Base-by-base conservation (phyloP, 192 early-diverging fungal genomes). In the Backusella australiensis region DNA sequence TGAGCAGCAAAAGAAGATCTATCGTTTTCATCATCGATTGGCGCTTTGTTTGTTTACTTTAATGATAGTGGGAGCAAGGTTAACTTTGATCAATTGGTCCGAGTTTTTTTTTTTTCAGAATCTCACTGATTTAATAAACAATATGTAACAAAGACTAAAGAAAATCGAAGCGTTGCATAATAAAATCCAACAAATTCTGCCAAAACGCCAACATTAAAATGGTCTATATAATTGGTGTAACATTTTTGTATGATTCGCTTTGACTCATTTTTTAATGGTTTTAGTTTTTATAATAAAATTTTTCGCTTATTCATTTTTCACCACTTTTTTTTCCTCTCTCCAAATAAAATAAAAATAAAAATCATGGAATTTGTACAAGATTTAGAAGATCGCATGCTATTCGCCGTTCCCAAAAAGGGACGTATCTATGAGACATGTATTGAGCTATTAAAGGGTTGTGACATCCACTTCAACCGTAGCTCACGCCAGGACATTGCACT, bases 341-440 rank as follows among this genome's bases (percentile, higher is more conserved):
- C 23, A 6, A 6, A 11, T 59, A 59, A 21, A 26, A 68, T 23
- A 21, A 29, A n/a, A 53, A 19, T 36, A 67, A 67, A 66, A 39
- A 67, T 67, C 15, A 63, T 89, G 89, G 88, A 90, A 76, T 80
- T 90, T 59, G 83, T 89, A 63, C 84, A 81, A 38, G 85, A 89
- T 74, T 84, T 91, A 35, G 80, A 83, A 41, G 89, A 93, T 81
- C 89, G 93, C 66, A 86, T 98, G 56, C 84, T 97, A 52, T 96
- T 98, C 75, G 97, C 94, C 21, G 90, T 99, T 71, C 98, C 98
- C 59, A 99, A 99, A 83, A 99, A 99, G 86, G 98, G 98, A 39
- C 92, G 98, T 38, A 91, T 99, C 42, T 91, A 97, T 84, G 94
- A 97, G 79, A 89, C 95, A 56, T 94, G 92, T 65, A 80, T 97